phyloP scores from a whole-genome alignment of 345 rosid genomes.

The Syzygium aromaticum region DNA sequence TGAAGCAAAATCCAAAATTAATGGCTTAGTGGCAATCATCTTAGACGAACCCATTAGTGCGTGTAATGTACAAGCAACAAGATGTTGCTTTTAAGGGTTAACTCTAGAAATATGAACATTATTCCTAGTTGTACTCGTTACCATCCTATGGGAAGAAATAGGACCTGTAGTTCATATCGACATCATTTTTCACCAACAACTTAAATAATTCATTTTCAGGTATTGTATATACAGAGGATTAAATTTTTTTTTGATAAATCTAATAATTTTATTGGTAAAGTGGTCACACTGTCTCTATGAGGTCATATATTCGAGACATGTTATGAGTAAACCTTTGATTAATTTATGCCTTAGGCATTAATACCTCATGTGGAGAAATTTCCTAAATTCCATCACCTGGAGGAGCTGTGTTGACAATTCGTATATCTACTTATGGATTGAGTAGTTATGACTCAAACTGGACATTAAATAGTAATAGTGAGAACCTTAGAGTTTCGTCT shows the following conservation, averaged over 20 bases:
- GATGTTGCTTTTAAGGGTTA: too few relatives aligned
- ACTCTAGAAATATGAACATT: too few relatives aligned
- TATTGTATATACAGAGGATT: too few relatives aligned
- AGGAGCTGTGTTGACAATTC: neutral
- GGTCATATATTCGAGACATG: neutral
- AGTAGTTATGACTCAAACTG: neutral
- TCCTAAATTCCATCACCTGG: neutral
- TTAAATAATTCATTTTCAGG: too few relatives aligned
- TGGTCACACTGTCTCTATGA: too few relatives aligned
- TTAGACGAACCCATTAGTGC: neutral
- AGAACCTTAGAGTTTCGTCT: neutral
- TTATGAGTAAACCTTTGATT: neutral
- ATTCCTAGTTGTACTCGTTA: too few relatives aligned
- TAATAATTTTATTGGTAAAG: too few relatives aligned
- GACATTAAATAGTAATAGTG: neutral
- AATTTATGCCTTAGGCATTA: neutral
- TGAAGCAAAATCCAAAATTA: neutral
- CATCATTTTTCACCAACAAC: too few relatives aligned
- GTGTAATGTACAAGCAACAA: too few relatives aligned
- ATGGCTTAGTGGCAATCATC: neutral
- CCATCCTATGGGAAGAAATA: too few relatives aligned
- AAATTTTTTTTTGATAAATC: too few relatives aligned
- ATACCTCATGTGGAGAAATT: neutral
- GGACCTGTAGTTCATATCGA: too few relatives aligned
- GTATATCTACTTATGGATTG: neutral